Percentiles rank a stretch among this genome's conserved stretches.
Evolutionary conservation across 495 filamentous ascomycete species (phyloP).

Genomic region (Neurospora sp.): DNA sequence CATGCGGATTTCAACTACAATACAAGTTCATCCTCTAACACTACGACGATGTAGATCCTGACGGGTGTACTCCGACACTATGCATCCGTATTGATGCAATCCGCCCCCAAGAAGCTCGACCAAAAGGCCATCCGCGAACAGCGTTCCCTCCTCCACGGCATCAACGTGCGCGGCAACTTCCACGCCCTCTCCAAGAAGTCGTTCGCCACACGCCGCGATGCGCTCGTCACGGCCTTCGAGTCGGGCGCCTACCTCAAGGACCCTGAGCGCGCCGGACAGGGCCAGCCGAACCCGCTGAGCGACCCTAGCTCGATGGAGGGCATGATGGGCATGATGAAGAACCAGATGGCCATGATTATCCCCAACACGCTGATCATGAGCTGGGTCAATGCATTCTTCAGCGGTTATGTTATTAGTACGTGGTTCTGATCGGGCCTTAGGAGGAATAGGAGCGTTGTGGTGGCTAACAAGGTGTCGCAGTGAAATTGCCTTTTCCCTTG

Average conservation of each 20-base stretch:
- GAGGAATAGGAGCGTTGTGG: neutral
- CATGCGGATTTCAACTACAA: neutral
- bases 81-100: conserved; percentile 79
- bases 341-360: conserved; percentile 99
- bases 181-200: conserved; percentile 61
- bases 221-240: conserved; percentile 69
- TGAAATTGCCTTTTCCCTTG: conserved; percentile 97
- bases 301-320: conserved; percentile 98
- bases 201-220: conserved; percentile 70
- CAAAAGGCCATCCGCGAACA: conserved; percentile 74
- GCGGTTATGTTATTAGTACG: conserved; percentile 91
- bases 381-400: conserved; percentile 99
- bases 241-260: conserved; percentile 82
- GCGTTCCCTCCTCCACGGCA: conserved; percentile 72
- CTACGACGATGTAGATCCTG: conserved; percentile 50
- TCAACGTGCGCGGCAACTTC: conserved; percentile 74
- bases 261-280: conserved; percentile 72
- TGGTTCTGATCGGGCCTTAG: conserved; percentile 3
- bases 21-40: conserved; percentile 1
- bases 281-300: conserved; percentile 86
- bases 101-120: conserved; percentile 70
- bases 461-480: conserved; percentile 33
- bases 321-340: conserved; percentile 99
- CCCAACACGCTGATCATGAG: conserved; percentile 98
- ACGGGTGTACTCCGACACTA: conserved; percentile 96